A percentile compares a stretch with the other conserved stretches of the same genome.
These are phyloP conservation scores for Ceratocystis variospora DNA, from an alignment of 2,329 filamentous ascomycete species.

Conservation along the genomic window DNA sequence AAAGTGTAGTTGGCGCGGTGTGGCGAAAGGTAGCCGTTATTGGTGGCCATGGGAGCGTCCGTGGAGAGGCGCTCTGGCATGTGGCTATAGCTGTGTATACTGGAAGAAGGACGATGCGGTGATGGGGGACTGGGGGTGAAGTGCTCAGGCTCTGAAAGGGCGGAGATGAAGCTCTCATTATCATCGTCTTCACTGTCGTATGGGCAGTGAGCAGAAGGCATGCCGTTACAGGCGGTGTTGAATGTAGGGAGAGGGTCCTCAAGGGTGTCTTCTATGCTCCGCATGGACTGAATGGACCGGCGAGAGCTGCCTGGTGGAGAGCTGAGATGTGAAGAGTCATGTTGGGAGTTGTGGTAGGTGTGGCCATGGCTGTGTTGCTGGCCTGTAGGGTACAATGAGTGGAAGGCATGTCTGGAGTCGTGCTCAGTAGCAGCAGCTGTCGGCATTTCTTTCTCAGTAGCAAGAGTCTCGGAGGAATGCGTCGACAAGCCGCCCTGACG, in stretches of 20 bases:
- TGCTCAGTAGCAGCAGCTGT: background rate
- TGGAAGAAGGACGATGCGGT: background rate
- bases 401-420: background rate
- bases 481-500: background rate
- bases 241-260: background rate
- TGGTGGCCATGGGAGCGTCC: background rate
- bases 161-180: conserved; percentile 11
- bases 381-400: background rate
- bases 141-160: conserved; percentile 10
- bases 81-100: background rate
- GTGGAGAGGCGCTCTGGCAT: background rate
- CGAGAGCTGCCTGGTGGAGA: background rate
- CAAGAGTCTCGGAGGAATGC: background rate
- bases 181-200: conserved; percentile 13
- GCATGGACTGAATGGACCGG: background rate
- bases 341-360: background rate
- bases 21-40: background rate
- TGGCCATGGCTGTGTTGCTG: background rate
- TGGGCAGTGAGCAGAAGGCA: background rate
- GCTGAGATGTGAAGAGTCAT: background rate
- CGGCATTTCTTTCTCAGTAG: background rate
- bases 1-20: conserved; percentile 6
- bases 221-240: background rate
- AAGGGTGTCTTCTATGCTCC: conserved; percentile 1
- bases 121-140: background rate